These are phyloP conservation scores for Penicillium sp. DNA, from an alignment of 2,329 filamentous ascomycete genomes.

Conservation along the genomic window DNA sequence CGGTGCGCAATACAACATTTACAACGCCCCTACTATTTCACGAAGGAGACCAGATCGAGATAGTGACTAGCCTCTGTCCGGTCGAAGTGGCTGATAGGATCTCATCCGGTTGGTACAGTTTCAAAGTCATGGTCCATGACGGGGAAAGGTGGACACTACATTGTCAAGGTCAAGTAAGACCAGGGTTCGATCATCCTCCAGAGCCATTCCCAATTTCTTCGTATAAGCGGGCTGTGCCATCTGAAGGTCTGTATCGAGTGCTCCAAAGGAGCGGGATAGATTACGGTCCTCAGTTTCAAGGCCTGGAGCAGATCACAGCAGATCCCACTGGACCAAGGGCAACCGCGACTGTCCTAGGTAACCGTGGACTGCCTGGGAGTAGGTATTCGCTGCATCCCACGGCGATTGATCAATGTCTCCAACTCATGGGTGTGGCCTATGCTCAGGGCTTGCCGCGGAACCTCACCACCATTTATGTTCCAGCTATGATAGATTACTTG, in stretches of 20 bases:
- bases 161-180: conserved; percentile 6
- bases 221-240: neutral
- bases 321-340: neutral
- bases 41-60: neutral
- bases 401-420: conserved; percentile 13
- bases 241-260: neutral
- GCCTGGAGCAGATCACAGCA: neutral
- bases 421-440: conserved; percentile 9
- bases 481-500: conserved; percentile 5
- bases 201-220: neutral
- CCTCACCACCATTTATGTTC: conserved; percentile 3
- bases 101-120: neutral
- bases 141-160: neutral
- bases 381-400: conserved; percentile 9
- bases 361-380: conserved; percentile 1
- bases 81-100: conserved; percentile 1
- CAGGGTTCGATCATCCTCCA: neutral
- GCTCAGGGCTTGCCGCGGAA: conserved; percentile 2
- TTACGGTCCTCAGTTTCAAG: conserved; percentile 4
- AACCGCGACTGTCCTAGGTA: neutral
- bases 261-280: neutral
- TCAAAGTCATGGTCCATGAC: neutral
- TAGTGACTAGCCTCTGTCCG: neutral
- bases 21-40: conserved; percentile 9
- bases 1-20: conserved; percentile 10